Evolutionary conservation across 495 filamentous ascomycete species (phyloP).

Genomic region (Elaphomyces granulatus): DNA sequence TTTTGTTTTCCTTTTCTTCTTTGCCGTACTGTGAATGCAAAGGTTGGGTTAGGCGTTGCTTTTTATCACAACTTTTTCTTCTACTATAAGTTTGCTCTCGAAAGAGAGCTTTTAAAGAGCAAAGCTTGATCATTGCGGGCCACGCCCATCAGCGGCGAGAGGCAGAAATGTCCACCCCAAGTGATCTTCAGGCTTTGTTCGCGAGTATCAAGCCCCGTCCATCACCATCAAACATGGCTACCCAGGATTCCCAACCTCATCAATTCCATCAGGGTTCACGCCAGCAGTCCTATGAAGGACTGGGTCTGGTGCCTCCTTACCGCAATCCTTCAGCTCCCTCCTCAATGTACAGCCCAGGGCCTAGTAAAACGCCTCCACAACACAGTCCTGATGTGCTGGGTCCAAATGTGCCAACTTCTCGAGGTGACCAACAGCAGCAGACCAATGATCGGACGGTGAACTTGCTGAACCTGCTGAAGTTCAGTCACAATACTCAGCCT

Average conservation of each 20-base stretch:
- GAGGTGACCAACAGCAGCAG: constrained; percentile 17
- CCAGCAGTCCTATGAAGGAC: constrained; percentile 25
- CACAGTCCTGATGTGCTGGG: constrained; percentile 38
- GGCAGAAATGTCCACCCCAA: constrained; percentile 40
- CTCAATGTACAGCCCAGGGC: constrained; percentile 29
- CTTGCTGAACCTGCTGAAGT: constrained; percentile 78
- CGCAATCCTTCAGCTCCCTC: constrained; percentile 36
- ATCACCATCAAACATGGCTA: constrained; percentile 22
- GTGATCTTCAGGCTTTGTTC: constrained; percentile 35
- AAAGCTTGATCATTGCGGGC: constrained; percentile 14
- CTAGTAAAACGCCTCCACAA: constrained; percentile 28
- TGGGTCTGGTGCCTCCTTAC: constrained; percentile 19
- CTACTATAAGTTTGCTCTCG: constrained; percentile 16
- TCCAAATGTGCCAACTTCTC: constrained; percentile 31
- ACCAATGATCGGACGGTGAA: constrained; percentile 50
- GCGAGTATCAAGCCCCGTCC: constrained; percentile 33
- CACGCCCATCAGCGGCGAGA: constrained; percentile 19
- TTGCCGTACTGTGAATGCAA: too few relatives aligned
- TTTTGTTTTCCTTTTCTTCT: too few relatives aligned
- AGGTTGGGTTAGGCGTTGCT: too few relatives aligned
- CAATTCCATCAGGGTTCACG: constrained; percentile 24
- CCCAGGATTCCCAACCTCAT: constrained; percentile 20
- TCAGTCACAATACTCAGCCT: constrained; percentile 36
- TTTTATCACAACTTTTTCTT: not conserved
- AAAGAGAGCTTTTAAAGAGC: constrained; percentile 23